phyloP scores from a whole-genome alignment of 305 asterid species.

The Fraxinus latifolia region DNA sequence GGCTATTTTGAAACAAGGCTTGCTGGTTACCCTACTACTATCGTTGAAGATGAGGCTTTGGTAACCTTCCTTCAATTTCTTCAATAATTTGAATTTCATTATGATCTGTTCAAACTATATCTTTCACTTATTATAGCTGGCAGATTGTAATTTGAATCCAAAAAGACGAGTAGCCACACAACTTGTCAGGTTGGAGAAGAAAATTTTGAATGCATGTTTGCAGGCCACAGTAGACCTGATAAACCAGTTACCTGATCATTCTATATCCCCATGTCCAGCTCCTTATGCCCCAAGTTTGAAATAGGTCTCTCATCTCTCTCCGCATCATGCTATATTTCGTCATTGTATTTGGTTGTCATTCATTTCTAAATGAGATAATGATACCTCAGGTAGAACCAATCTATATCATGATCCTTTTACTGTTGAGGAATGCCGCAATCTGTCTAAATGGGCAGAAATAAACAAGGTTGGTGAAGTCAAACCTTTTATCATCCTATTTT shows the following conservation, averaged over 20 bases:
- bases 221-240: slow-evolving; percentile 70
- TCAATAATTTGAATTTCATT: neutral
- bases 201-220: slow-evolving; percentile 68
- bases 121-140: slow-evolving; percentile 49
- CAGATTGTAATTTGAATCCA: slow-evolving; percentile 63
- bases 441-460: slow-evolving; percentile 15
- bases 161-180: slow-evolving; percentile 83
- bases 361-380: slow-evolving; percentile 2
- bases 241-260: slow-evolving; percentile 72
- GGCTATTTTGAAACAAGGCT: slow-evolving; percentile 66
- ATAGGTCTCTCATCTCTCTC: slow-evolving; percentile 42
- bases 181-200: slow-evolving; percentile 84
- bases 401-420: slow-evolving; percentile 16
- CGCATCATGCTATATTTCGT: slow-evolving; percentile 17
- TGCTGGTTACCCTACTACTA: slow-evolving; percentile 73
- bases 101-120: slow-evolving; percentile 13
- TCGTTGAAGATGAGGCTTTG: slow-evolving; percentile 75
- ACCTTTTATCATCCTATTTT: neutral
- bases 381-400: slow-evolving; percentile 32
- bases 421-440: slow-evolving; percentile 23
- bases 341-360: slow-evolving; percentile 6
- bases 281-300: slow-evolving; percentile 75
- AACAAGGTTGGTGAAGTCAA: slow-evolving; percentile 32
- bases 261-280: slow-evolving; percentile 87
- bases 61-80: slow-evolving; percentile 37